A percentile compares a stretch with the other conserved stretches of the same genome.
phyloP scores from a whole-genome alignment of 768 basidiomycete genomes.

The Lactarius psammicola region DNA sequence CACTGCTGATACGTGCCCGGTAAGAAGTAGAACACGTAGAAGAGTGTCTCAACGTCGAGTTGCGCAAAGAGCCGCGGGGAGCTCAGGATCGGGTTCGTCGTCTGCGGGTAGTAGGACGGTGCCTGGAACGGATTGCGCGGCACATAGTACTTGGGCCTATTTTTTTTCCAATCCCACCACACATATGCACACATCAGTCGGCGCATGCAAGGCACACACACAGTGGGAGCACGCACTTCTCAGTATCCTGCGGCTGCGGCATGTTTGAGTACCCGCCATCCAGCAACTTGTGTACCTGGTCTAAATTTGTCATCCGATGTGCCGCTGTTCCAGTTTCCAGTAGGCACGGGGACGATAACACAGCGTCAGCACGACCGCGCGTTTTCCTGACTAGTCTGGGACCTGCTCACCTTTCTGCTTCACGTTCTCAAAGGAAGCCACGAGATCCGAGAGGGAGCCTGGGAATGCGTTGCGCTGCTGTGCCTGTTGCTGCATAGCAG shows the following conservation, averaged over 20 bases:
- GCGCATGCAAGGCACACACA: not conserved
- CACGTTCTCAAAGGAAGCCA: conserved; percentile 91
- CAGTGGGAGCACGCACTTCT: conserved; percentile 59
- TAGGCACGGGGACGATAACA: not conserved
- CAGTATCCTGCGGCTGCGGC: conserved; percentile 92
- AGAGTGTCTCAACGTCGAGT: conserved; percentile 94
- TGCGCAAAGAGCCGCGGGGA: conserved; percentile 84
- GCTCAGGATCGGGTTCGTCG: conserved; percentile 74
- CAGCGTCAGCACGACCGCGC: conserved; percentile 1
- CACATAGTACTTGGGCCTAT: conserved; percentile 96
- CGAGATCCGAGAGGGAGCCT: conserved; percentile 86
- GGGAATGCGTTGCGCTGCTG: conserved; percentile 60
- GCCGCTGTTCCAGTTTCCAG: conserved; percentile 45
- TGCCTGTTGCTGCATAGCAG: conserved; percentile 28
- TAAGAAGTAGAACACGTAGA: conserved; percentile 98
- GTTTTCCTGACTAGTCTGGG: not conserved
- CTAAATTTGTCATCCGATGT: conserved; percentile 83
- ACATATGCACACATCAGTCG: conserved; percentile 13
- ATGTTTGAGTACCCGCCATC: conserved; percentile 87
- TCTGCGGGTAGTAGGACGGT: conserved; percentile 92
- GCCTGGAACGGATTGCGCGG: conserved; percentile 90
- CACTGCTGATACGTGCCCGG: conserved; percentile 98
- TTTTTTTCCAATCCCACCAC: conserved; percentile 37
- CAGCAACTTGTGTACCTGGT: conserved; percentile 88
- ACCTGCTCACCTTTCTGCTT: conserved; percentile 83